Conservation (phyloP, 257 asterid genomes). For the Ilex asprella region DNA sequence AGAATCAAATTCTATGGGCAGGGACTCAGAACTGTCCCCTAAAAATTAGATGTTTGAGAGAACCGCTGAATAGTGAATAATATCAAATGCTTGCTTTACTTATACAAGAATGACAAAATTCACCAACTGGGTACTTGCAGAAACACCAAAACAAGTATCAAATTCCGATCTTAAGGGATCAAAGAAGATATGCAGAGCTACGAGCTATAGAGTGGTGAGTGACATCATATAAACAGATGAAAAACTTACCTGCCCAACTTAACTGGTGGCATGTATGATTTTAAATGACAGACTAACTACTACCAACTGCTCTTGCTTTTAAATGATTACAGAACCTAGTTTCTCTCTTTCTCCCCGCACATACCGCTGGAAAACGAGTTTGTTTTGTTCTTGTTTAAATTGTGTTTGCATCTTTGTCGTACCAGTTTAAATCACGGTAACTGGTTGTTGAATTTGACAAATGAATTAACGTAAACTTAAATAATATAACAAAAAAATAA, state of each 20-base stretch:
- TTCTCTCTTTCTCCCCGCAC: constrained; percentile 19
- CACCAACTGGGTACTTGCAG: constrained; percentile 57
- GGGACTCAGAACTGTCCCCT: constrained; percentile 25
- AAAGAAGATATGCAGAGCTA: constrained; percentile 11
- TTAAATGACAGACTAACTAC: constrained; percentile 57
- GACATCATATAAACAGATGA: constrained; percentile 22
- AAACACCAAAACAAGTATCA: constrained; percentile 41
- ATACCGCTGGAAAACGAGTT: constrained; percentile 7
- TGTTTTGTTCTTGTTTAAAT: no score
- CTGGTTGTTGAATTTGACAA: constrained; percentile 23
- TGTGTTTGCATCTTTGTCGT: constrained; percentile 3
- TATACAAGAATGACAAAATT: constrained; percentile 32
- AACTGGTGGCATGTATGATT: constrained; percentile 40
- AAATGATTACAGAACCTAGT: constrained; percentile 68
- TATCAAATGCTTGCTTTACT: constrained; percentile 49
- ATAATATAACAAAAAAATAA: no score
- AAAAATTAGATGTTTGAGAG: constrained; percentile 39
- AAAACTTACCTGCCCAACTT: constrained; percentile 50
- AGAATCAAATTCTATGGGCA: constrained; percentile 41
- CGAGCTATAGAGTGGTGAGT: constrained; percentile 1
- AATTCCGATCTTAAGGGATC: constrained; percentile 16
- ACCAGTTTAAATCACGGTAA: constrained; percentile 31
- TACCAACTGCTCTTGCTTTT: constrained; percentile 69
- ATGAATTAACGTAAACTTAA: neutral
- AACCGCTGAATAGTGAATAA: constrained; percentile 21